Percentiles rank a stretch among this genome's conserved stretches.
Conservation (phyloP, 2,329 filamentous ascomycete species). For the Colletotrichum costaricense region DNA sequence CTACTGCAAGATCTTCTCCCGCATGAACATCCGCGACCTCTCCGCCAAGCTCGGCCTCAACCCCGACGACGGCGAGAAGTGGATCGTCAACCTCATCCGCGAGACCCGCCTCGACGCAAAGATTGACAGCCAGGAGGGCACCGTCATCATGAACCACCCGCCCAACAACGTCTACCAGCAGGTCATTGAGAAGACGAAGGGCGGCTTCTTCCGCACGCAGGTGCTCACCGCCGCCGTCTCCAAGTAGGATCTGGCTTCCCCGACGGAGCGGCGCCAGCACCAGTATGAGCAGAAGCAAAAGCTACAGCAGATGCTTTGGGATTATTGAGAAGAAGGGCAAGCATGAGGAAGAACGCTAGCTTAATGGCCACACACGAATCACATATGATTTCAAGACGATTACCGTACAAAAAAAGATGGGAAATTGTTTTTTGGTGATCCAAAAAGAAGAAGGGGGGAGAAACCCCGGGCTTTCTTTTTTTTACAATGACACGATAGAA, state of each 20-base stretch:
- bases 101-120: slow-evolving; percentile 98
- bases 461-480: neutral
- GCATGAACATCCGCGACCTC: slow-evolving; percentile 98
- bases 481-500: slow-evolving; percentile 8
- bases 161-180: slow-evolving; percentile 99
- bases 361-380: neutral
- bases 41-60: slow-evolving; percentile 91
- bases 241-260: slow-evolving; percentile 50
- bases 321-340: neutral
- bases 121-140: slow-evolving; percentile 99
- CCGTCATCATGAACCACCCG: slow-evolving; percentile 99
- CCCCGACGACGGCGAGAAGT: slow-evolving; percentile 98
- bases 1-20: slow-evolving; percentile 99
- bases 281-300: neutral
- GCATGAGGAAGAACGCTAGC: neutral
- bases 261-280: neutral
- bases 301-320: neutral
- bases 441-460: neutral
- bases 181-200: slow-evolving; percentile 99
- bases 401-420: neutral
- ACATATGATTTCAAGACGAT: neutral
- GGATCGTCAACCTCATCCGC: slow-evolving; percentile 99
- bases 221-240: slow-evolving; percentile 80
- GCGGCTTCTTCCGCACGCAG: slow-evolving; percentile 97
- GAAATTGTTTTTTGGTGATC: neutral